Base-by-base conservation (phyloP, 768 basidiomycete species). In the Phlebiopsis gigantea region DNA sequence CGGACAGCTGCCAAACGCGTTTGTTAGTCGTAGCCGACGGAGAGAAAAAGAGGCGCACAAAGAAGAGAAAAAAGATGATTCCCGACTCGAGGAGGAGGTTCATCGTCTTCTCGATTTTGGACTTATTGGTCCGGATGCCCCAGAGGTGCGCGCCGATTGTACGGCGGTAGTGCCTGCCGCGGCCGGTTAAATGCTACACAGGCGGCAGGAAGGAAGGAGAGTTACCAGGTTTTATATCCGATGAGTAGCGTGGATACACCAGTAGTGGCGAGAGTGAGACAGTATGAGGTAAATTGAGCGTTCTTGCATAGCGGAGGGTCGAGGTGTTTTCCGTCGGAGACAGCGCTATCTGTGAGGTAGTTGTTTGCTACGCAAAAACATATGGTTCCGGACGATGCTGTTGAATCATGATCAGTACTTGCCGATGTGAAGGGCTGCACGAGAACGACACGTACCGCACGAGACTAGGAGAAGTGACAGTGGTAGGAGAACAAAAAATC, bases 401-500 rank as follows among this genome's bases (percentile, higher is more conserved):
- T 9, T 9, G n/a, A 9, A 39, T 10, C 8, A 39, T 12, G 34
- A 34, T 39, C 2, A 39, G 34, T 39, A n/a, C n/a, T n/a, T 34
- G 7, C 31, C 34, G 2, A 9, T 17, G 10, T 24, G 8, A 10
- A 28, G 47, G 1, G 17, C 10, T 19, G 19, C 8, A 9, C 12
- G 17, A 21, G 30, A 7, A 30, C 10, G 12, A 12, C 12, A 39
- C 34, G 17, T 9, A 39, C 2, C 34, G 8, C 12, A 39, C 34
- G 34, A 39, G 12, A 2, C 34, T 2, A 9, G 34, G 34, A 39
- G 34, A 3, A 39, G 34, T 12, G 17, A 17, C 12, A 39, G 34
- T 17, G 34, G 28, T 56, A 8, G 5, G 64, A 17, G 9, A 60
- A 43, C 5, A 53, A 22, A 53, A 57, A 56, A n/a, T 59, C 39